These are phyloP conservation scores for Penicillium sp. DNA, from an alignment of 2,329 filamentous ascomycete genomes.

Conservation along the genomic window DNA sequence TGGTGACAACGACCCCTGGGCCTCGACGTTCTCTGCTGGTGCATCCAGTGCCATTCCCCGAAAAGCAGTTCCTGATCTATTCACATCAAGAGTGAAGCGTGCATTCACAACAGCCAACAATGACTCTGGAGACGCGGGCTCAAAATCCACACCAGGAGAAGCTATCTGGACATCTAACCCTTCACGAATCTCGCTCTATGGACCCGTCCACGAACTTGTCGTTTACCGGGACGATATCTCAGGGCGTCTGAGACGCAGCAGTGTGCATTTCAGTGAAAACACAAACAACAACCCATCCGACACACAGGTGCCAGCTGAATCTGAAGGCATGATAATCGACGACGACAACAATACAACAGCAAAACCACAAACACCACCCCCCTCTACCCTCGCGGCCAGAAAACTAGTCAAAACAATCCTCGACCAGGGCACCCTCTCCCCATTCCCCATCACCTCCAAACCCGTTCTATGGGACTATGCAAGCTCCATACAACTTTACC, in stretches of 20 bases:
- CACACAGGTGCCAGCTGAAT: background rate
- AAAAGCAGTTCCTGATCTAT: slow-evolving; percentile 72
- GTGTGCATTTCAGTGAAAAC: slow-evolving; percentile 48
- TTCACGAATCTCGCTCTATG: slow-evolving; percentile 75
- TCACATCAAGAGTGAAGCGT: slow-evolving; percentile 80
- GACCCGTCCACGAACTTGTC: slow-evolving; percentile 80
- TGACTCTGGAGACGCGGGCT: slow-evolving; percentile 55
- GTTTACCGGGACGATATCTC: slow-evolving; percentile 85
- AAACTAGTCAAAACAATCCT: slow-evolving; percentile 87
- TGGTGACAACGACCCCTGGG: slow-evolving; percentile 97
- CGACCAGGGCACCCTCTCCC: slow-evolving; percentile 83
- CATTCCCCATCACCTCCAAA: slow-evolving; percentile 73
- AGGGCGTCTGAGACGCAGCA: slow-evolving; percentile 69
- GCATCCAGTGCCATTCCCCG: slow-evolving; percentile 45
- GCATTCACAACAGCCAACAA: slow-evolving; percentile 75
- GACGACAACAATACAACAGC: background rate
- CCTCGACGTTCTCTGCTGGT: slow-evolving; percentile 65
- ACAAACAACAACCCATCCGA: background rate
- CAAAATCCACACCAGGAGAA: slow-evolving; percentile 59
- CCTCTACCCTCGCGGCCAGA: slow-evolving; percentile 52
- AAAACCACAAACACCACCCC: slow-evolving; percentile 15
- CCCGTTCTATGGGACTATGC: slow-evolving; percentile 90
- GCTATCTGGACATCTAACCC: slow-evolving; percentile 89
- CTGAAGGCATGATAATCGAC: slow-evolving; percentile 1
- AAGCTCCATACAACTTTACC: slow-evolving; percentile 74